phyloP scores from a whole-genome alignment of 129 eudicot species.

The Artemisia argyi region DNA sequence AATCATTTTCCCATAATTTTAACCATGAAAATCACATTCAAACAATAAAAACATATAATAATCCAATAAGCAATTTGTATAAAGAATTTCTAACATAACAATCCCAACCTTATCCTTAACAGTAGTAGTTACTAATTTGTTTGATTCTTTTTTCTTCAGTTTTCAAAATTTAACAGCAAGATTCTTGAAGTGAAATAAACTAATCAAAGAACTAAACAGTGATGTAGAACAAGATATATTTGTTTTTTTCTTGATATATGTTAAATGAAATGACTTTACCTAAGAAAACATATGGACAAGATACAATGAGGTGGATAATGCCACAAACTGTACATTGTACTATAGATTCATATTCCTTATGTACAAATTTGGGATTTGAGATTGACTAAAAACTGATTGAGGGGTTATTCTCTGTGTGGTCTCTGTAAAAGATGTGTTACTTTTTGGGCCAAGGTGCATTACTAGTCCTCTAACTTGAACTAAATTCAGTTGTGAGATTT shows the following conservation, averaged over 20 bases:
- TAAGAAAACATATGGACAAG: conserved; percentile 33
- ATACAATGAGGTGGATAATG: conserved; percentile 25
- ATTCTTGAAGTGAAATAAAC: conserved; percentile 21
- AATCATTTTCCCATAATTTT: too few species aligned
- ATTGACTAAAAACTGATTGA: conserved; percentile 40
- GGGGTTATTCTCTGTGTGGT: conserved; percentile 25
- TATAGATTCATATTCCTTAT: conserved; percentile 41
- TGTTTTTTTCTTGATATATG: conserved; percentile 21
- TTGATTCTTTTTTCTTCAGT: neutral
- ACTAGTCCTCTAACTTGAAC: conserved; percentile 13
- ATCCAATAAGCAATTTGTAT: too few species aligned
- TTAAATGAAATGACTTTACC: conserved; percentile 38
- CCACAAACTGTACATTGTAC: conserved; percentile 29
- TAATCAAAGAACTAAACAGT: conserved; percentile 12
- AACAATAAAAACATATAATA: neutral
- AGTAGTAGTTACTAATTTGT: neutral
- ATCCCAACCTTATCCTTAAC: too few species aligned
- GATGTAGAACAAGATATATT: conserved; percentile 21
- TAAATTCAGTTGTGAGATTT: conserved; percentile 15
- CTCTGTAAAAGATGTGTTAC: conserved; percentile 30
- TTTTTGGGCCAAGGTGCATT: conserved; percentile 25
- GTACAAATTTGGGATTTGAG: conserved; percentile 41
- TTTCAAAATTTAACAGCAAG: conserved; percentile 10
- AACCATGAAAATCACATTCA: too few species aligned
- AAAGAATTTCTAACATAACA: too few species aligned